Evolutionary conservation across 306 rosid species (phyloP).

Genomic region (Cicer cuneatum): DNA sequence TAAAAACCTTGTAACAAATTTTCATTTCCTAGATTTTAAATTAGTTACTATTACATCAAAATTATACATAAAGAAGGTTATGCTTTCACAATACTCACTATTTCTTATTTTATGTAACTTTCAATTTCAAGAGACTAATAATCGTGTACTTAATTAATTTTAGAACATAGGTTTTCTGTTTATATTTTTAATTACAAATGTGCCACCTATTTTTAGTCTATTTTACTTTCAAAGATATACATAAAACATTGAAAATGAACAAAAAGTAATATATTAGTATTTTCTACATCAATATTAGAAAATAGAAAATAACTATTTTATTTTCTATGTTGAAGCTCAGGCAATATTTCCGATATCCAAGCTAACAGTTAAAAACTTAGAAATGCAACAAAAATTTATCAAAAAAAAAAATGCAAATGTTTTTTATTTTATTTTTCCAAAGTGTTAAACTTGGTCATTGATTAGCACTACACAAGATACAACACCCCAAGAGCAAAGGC

Average conservation of each 20-base stretch:
- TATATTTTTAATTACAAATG: not conserved
- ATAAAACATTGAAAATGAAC: too few species aligned
- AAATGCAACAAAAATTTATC: not conserved
- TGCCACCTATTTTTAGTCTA: not conserved
- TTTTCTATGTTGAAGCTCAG: too few species aligned
- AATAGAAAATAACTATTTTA: too few species aligned
- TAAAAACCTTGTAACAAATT: not conserved
- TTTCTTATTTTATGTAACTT: too few species aligned
- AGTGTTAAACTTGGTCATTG: slow-evolving; percentile 5
- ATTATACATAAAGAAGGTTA: not conserved
- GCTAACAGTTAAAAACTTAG: slow-evolving; percentile 15
- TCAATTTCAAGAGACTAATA: too few species aligned
- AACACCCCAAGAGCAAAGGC: slow-evolving; percentile 26
- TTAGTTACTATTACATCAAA: not conserved
- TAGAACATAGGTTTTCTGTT: too few species aligned
- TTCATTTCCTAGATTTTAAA: not conserved
- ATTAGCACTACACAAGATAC: not conserved
- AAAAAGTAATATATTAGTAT: too few species aligned
- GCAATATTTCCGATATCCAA: not conserved
- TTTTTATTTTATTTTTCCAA: slow-evolving; percentile 10
- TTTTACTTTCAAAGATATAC: too few species aligned
- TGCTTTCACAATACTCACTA: too few species aligned
- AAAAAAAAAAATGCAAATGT: not conserved
- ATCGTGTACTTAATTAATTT: too few species aligned
- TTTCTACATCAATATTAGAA: too few species aligned